These are phyloP conservation scores for Phaeosphaeria sp. DNA, from an alignment of 2,329 filamentous ascomycete genomes.

Conservation along the genomic window DNA sequence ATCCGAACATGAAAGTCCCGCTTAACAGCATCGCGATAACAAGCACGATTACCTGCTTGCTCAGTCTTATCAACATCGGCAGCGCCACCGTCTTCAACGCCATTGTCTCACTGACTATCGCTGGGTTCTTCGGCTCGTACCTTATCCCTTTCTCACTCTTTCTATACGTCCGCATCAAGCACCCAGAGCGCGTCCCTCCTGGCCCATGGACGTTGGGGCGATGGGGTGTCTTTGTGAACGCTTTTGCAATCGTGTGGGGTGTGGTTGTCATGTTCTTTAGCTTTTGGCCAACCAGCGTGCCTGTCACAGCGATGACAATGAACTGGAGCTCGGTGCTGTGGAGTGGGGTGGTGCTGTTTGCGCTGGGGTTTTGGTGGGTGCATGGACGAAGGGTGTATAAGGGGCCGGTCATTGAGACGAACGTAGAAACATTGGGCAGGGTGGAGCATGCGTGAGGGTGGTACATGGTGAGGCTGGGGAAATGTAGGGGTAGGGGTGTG, in stretches of 20 bases:
- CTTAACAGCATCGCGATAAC: constrained; percentile 18
- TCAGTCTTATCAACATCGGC: constrained; percentile 27
- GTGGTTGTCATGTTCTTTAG: constrained; percentile 27
- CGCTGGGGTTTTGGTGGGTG: constrained; percentile 18
- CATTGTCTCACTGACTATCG: constrained; percentile 22
- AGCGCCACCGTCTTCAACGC: constrained; percentile 26
- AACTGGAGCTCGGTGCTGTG: constrained; percentile 29
- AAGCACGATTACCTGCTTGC: constrained; percentile 5
- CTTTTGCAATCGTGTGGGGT: constrained; percentile 18
- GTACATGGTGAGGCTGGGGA: background rate
- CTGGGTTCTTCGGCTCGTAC: constrained; percentile 27
- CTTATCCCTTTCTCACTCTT: constrained; percentile 19
- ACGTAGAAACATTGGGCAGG: background rate
- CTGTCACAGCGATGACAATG: constrained; percentile 24
- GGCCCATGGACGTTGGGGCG: constrained; percentile 19
- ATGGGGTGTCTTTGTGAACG: constrained; percentile 18
- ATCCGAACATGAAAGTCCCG: constrained; percentile 24
- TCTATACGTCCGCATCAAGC: constrained; percentile 14
- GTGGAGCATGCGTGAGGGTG: background rate
- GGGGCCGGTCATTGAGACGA: constrained; percentile 23
- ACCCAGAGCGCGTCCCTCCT: constrained; percentile 5
- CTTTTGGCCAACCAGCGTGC: constrained; percentile 25
- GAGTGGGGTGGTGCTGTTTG: constrained; percentile 22
- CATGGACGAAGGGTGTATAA: constrained; percentile 23
- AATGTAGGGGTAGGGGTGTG: background rate